Percentiles rank a stretch among this genome's conserved stretches.
Conservation (phyloP, 2,329 filamentous ascomycete species). For the Periconia sp. region DNA sequence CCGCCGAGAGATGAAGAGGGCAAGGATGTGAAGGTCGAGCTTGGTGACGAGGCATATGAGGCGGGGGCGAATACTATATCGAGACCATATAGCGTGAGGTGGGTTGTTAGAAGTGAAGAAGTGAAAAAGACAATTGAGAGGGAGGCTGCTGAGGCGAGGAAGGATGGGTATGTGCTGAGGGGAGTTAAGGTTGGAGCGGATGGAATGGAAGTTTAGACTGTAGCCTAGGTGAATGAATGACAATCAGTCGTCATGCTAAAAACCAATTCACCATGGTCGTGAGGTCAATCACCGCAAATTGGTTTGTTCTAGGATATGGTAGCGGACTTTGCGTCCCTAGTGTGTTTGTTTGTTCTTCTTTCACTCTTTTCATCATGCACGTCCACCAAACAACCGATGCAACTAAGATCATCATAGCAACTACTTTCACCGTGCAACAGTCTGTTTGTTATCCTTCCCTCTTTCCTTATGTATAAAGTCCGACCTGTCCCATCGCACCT, state of each 20-base stretch:
- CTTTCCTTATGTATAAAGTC: too few species aligned
- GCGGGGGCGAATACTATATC: constrained; percentile 38
- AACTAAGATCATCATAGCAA: too few species aligned
- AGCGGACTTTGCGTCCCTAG: too few species aligned
- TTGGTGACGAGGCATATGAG: constrained; percentile 42
- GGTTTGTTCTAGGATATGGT: too few species aligned
- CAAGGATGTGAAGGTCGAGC: constrained; percentile 42
- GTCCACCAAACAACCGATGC: too few species aligned
- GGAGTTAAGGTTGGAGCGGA: constrained; percentile 37
- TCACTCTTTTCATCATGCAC: too few species aligned
- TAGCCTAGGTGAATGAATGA: not conserved
- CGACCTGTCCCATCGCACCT: too few species aligned
- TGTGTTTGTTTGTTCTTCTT: not conserved
- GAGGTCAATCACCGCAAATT: too few species aligned
- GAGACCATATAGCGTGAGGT: constrained; percentile 38
- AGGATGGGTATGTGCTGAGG: constrained; percentile 39
- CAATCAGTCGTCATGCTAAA: too few species aligned
- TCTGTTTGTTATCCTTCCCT: too few species aligned
- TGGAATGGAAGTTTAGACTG: constrained; percentile 22
- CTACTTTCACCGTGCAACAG: too few species aligned
- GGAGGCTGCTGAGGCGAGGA: constrained; percentile 33
- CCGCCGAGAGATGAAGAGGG: constrained; percentile 46
- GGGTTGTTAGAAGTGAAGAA: constrained; percentile 29
- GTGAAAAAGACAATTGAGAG: constrained; percentile 24
- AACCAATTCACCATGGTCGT: too few species aligned